phyloP scores from a whole-genome alignment of 75 land plant species.

The Cupressus sempervirens region DNA sequence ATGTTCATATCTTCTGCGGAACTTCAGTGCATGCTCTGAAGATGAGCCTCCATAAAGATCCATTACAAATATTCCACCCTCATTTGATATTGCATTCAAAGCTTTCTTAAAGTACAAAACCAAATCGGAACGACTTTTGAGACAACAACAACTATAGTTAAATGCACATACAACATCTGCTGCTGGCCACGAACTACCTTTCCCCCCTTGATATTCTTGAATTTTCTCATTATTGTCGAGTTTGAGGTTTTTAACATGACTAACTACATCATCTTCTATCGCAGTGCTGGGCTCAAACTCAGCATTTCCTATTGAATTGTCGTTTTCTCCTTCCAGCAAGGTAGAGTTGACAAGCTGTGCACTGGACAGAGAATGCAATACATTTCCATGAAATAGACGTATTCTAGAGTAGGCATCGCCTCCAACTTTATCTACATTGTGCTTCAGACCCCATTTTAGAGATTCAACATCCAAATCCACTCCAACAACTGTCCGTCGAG shows the following conservation, averaged over 20 bases:
- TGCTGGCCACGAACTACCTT: slow-evolving; percentile 21
- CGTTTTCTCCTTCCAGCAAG: slow-evolving; percentile 20
- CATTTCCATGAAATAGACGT: slow-evolving; percentile 72
- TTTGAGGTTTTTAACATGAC: neutral
- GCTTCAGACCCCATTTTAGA: slow-evolving; percentile 54
- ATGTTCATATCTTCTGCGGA: slow-evolving; percentile 58
- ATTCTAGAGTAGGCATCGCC: slow-evolving; percentile 56
- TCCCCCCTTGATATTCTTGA: slow-evolving; percentile 10
- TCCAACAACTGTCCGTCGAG: slow-evolving; percentile 69
- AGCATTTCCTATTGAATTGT: slow-evolving; percentile 17
- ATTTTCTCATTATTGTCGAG: neutral
- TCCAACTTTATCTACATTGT: slow-evolving; percentile 56
- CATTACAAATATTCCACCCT: slow-evolving; percentile 91
- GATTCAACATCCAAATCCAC: slow-evolving; percentile 68
- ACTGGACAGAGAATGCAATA: slow-evolving; percentile 42
- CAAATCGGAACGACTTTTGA: slow-evolving; percentile 61
- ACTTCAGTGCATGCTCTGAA: slow-evolving; percentile 60
- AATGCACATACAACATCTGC: slow-evolving; percentile 87
- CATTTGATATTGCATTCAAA: slow-evolving; percentile 33
- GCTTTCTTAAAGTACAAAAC: slow-evolving; percentile 68
- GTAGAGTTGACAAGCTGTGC: slow-evolving; percentile 16
- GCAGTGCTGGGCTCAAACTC: slow-evolving; percentile 4
- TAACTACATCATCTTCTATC: neutral
- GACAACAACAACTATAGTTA: slow-evolving; percentile 92
- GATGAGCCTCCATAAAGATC: slow-evolving; percentile 90